Evolutionary conservation across 1,139 yeast species (phyloP).

Genomic region (Yamadazyma membranifaciens): DNA sequence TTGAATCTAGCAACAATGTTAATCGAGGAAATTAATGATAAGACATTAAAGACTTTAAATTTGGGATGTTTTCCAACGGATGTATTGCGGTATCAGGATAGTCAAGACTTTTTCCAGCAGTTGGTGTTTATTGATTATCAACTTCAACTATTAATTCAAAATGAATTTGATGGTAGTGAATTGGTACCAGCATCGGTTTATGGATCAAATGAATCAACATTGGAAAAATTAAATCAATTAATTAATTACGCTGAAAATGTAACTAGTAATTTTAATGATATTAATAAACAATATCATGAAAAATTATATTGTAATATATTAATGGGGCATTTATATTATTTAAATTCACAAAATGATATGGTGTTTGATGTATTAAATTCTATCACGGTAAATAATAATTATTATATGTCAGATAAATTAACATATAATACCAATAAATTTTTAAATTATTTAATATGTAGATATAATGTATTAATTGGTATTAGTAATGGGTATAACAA

Average conservation of each 20-base stretch:
- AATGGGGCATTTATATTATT: constrained; percentile 35
- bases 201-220: constrained; percentile 15
- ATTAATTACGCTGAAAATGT: constrained; percentile 29
- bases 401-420: constrained; percentile 14
- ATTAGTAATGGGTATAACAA: constrained; percentile 18
- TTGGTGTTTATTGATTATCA: constrained; percentile 41
- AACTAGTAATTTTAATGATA: constrained; percentile 26
- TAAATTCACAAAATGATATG: constrained; percentile 26
- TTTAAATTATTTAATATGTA: constrained; percentile 32
- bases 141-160: constrained; percentile 33
- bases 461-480: constrained; percentile 38
- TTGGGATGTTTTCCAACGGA: constrained; percentile 41
- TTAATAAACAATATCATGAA: constrained; percentile 28
- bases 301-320: constrained; percentile 33
- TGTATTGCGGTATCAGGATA: constrained; percentile 33
- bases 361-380: constrained; percentile 21
- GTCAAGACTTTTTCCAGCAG: constrained; percentile 37
- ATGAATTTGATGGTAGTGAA: constrained; percentile 31
- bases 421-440: constrained; percentile 23
- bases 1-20: constrained; percentile 8
- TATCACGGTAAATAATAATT: constrained; percentile 16
- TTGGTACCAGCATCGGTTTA: constrained; percentile 22
- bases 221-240: constrained; percentile 29
- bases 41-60: constrained; percentile 22
- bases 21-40: constrained; percentile 13